Base-by-base conservation (phyloP, 163 green algal species). In the Coccomyxa subellipsoidea region DNA sequence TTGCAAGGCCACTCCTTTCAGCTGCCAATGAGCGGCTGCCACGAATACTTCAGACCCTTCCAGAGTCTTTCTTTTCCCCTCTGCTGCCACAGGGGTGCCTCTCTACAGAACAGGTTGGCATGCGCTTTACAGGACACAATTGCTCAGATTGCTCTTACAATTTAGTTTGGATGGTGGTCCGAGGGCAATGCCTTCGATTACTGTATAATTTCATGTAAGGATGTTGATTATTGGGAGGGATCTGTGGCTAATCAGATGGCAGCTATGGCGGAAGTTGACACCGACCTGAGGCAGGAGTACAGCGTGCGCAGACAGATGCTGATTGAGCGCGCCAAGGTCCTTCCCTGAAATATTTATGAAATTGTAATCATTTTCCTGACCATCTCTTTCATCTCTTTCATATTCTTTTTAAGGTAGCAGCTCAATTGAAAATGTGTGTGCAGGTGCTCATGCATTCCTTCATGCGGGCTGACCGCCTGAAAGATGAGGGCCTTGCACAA, bases 271-370 rank as follows among this genome's bases (percentile, higher is more conserved):
- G 87, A 93, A 9, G 83, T 94, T 6, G 76, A 92, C 76, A 69
- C 32, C 4, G 86, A 76, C 54, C 77, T 93, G n/a, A 73, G 76
- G 0, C 38, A 40, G 0, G 91, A 94, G 82, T 91, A 92, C 69
- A 53, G 31, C 23, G 34, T 94, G 77, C 84, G 91, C 27, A 81
- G 91, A 32, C 85, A 81, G 66, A 94, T 94, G 91, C 86, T 94
- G 35, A 90, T 90, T 29, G 90, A 94, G 78, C 80, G 91, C 9
- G 86, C 84, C 38, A 88, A 86, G 39, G 89, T n/a, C n/a, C n/a
- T n/a, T n/a, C n/a, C n/a, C n/a, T n/a, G n/a, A n/a, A n/a, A n/a
- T n/a, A n/a, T n/a, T n/a, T n/a, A n/a, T n/a, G n/a, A n/a, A n/a
- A n/a, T n/a, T n/a, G n/a, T n/a, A n/a, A n/a, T n/a, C n/a, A n/a